Evolutionary conservation across 2,329 filamentous ascomycete species (phyloP).

Genomic region (Neofusicoccum laricinum): DNA sequence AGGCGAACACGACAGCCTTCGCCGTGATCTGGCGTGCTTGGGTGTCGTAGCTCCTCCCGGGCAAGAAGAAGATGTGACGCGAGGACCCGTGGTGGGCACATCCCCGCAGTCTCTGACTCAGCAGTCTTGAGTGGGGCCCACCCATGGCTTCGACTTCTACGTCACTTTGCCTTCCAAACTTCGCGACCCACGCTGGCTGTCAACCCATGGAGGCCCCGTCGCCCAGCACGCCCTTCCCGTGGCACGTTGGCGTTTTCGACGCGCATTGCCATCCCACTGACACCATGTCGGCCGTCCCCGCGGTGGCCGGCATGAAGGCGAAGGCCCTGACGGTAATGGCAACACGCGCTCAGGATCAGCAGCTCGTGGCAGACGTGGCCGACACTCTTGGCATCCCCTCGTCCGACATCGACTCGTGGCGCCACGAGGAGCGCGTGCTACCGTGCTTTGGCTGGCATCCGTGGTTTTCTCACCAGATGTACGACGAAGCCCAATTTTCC

Average conservation of each 20-base stretch:
- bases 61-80: too few relatives aligned
- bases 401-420: constrained; percentile 22
- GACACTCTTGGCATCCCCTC: constrained; percentile 50
- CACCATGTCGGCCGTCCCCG: constrained; percentile 60
- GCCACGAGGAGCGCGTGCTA: constrained; percentile 49
- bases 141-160: neutral
- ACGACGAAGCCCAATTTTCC: constrained; percentile 52
- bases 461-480: constrained; percentile 80
- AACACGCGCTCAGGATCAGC: constrained; percentile 71
- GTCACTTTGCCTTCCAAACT: neutral
- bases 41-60: too few relatives aligned
- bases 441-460: constrained; percentile 86
- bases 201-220: neutral
- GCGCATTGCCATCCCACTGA: constrained; percentile 85
- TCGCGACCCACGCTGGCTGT: neutral
- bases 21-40: too few relatives aligned
- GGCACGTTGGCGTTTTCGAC: constrained; percentile 70
- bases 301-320: constrained; percentile 64
- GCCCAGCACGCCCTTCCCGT: constrained; percentile 52
- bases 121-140: too few relatives aligned
- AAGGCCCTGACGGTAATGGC: constrained; percentile 71
- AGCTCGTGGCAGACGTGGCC: constrained; percentile 65
- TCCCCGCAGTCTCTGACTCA: too few relatives aligned
- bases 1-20: too few relatives aligned
- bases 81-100: too few relatives aligned